phyloP scores from a whole-genome alignment of 2,329 filamentous ascomycete genomes.

The Trichoderma brevicompactum region DNA sequence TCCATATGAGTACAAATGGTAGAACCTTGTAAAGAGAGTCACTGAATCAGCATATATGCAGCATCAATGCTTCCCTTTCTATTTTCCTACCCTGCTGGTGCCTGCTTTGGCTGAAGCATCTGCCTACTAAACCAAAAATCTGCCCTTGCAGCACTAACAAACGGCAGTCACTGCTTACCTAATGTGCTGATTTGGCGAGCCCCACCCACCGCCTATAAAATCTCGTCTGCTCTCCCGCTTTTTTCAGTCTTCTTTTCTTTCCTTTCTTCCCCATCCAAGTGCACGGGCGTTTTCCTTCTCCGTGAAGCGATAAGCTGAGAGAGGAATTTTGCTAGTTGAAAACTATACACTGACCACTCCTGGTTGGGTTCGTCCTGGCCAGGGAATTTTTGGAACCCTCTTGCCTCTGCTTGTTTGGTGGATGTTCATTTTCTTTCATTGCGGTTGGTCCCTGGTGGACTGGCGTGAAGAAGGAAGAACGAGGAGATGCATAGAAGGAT shows the following conservation, averaged over 20 bases:
- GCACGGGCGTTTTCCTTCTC: constrained; percentile 68
- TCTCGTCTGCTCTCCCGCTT: constrained; percentile 28
- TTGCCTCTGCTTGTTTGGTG: constrained; percentile 34
- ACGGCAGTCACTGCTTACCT: background rate
- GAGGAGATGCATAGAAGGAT: too few relatives aligned
- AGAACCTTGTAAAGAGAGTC: too few relatives aligned
- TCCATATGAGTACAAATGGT: too few relatives aligned
- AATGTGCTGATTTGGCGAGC: background rate
- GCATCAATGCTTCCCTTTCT: too few relatives aligned
- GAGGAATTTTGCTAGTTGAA: constrained; percentile 89
- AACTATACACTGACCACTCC: constrained; percentile 77
- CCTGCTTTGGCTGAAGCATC: too few relatives aligned
- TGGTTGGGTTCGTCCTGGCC: constrained; percentile 65
- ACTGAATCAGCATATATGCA: too few relatives aligned
- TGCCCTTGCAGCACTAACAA: too few relatives aligned
- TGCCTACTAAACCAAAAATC: too few relatives aligned
- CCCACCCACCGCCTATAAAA: constrained; percentile 41
- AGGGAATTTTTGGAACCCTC: constrained; percentile 71
- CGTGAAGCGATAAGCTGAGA: constrained; percentile 70
- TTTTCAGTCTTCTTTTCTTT: constrained; percentile 44
- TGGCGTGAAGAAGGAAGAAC: constrained; percentile 47
- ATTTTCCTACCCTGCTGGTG: too few relatives aligned
- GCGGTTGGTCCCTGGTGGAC: constrained; percentile 41
- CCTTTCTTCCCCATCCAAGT: constrained; percentile 59
- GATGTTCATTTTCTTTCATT: constrained; percentile 48